Conservation (phyloP, 768 basidiomycete species). For the Sarcomyxa edulis region DNA sequence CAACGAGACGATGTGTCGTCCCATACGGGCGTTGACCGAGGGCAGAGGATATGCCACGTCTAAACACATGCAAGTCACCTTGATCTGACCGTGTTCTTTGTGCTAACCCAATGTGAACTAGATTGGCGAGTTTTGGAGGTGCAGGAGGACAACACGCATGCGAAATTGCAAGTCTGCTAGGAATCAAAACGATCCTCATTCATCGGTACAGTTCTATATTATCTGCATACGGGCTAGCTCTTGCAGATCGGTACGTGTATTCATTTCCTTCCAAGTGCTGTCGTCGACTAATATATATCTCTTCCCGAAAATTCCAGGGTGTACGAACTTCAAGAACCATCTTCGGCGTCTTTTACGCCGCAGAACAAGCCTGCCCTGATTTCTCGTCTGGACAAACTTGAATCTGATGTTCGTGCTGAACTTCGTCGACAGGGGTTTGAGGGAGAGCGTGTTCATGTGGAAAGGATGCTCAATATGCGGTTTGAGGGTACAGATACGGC, state of each 20-base stretch:
- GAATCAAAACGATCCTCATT: slow-evolving; percentile 83
- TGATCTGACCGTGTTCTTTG: slow-evolving; percentile 1
- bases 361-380: slow-evolving; percentile 51
- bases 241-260: slow-evolving; percentile 67
- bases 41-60: slow-evolving; percentile 81
- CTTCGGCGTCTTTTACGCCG: slow-evolving; percentile 69
- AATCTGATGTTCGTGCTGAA: slow-evolving; percentile 55
- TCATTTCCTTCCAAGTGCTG: neutral
- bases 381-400: slow-evolving; percentile 65
- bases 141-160: slow-evolving; percentile 92
- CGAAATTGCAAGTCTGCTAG: slow-evolving; percentile 82
- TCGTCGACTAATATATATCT: neutral
- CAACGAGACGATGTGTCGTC: slow-evolving; percentile 94
- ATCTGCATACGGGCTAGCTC: slow-evolving; percentile 90
- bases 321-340: slow-evolving; percentile 86
- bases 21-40: slow-evolving; percentile 88
- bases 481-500: slow-evolving; percentile 93
- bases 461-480: slow-evolving; percentile 87
- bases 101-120: slow-evolving; percentile 21
- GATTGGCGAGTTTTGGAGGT: slow-evolving; percentile 83
- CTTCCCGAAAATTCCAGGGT: slow-evolving; percentile 51
- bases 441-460: slow-evolving; percentile 62
- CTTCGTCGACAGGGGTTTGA: slow-evolving; percentile 81
- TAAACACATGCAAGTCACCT: slow-evolving; percentile 54
- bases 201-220: slow-evolving; percentile 91